These are phyloP conservation scores for Sporothrix dimorphospora DNA, from an alignment of 2,329 filamentous ascomycete genomes.

Conservation along the genomic window DNA sequence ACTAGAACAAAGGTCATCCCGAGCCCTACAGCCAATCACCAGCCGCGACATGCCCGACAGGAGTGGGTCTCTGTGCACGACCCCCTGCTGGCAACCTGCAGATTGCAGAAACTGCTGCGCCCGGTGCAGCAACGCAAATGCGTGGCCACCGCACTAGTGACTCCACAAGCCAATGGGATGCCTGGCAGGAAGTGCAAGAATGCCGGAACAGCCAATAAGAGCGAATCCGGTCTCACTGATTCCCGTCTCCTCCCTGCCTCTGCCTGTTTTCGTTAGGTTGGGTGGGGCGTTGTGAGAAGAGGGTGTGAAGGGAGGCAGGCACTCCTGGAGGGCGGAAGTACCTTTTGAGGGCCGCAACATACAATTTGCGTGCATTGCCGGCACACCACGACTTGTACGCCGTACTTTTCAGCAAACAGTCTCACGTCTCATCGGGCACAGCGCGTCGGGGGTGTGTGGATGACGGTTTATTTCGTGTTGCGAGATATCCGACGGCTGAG, in stretches of 20 bases:
- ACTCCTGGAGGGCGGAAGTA: background rate
- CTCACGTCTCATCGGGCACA: constrained; percentile 18
- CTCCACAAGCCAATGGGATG: background rate
- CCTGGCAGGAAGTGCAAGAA: too few relatives aligned
- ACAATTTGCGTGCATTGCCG: background rate
- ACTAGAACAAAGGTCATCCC: constrained; percentile 20
- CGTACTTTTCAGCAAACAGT: background rate
- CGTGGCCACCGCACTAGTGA: background rate
- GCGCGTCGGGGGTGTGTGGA: background rate
- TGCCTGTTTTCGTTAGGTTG: background rate
- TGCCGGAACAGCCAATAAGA: background rate
- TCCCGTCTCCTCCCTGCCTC: background rate
- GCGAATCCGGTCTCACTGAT: background rate
- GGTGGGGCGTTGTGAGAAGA: background rate
- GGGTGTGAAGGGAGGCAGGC: background rate
- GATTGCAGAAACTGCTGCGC: background rate
- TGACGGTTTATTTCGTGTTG: background rate
- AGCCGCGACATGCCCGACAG: background rate
- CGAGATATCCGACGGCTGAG: background rate
- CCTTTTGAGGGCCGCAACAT: background rate
- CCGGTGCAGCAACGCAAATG: background rate
- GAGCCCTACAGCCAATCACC: background rate
- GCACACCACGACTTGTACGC: background rate
- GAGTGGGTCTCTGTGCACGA: background rate
- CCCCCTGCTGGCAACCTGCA: background rate